A percentile compares a stretch with the other conserved stretches of the same genome.
These are phyloP conservation scores for Arthonia radiata DNA, from an alignment of 495 filamentous ascomycete species.

Conservation along the genomic window DNA sequence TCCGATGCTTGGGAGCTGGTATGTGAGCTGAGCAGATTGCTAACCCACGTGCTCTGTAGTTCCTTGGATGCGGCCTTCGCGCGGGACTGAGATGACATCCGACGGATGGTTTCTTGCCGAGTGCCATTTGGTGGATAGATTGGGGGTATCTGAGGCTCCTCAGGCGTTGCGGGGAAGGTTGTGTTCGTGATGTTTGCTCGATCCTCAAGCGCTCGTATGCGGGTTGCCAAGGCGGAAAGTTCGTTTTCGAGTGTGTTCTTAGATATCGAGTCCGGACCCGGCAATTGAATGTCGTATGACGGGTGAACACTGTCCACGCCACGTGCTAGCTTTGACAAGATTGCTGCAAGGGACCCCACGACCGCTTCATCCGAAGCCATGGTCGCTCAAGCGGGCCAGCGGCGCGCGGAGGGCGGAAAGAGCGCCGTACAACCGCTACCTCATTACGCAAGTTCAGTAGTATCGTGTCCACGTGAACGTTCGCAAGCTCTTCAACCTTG, in stretches of 20 bases:
- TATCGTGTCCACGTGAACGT: no score
- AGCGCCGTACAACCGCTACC: no score
- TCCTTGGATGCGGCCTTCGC: conserved; percentile 9
- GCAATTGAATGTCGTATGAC: no score
- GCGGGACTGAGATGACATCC: conserved; percentile 4
- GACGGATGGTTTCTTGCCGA: conserved; percentile 1
- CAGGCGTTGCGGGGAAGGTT: conserved; percentile 36
- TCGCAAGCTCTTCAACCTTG: no score
- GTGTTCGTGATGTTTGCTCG: conserved; percentile 31
- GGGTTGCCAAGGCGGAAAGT: conserved; percentile 37
- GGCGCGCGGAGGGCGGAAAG: no score
- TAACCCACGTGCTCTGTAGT: conserved; percentile 13
- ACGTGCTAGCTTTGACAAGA: no score
- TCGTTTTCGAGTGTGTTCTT: conserved; percentile 49
- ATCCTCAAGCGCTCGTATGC: conserved; percentile 44
- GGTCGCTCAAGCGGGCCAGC: no score
- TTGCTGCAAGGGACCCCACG: no score
- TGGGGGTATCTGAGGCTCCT: conserved; percentile 19
- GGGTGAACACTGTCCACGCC: no score
- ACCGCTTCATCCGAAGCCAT: no score
- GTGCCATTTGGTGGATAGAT: conserved; percentile 6
- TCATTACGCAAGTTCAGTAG: no score
- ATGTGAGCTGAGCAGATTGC: conserved; percentile 12
- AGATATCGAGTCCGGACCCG: conserved; percentile 34
- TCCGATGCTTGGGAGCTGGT: conserved; percentile 9